Conservation (phyloP, 768 basidiomycete species). For the Suillus bovinus region DNA sequence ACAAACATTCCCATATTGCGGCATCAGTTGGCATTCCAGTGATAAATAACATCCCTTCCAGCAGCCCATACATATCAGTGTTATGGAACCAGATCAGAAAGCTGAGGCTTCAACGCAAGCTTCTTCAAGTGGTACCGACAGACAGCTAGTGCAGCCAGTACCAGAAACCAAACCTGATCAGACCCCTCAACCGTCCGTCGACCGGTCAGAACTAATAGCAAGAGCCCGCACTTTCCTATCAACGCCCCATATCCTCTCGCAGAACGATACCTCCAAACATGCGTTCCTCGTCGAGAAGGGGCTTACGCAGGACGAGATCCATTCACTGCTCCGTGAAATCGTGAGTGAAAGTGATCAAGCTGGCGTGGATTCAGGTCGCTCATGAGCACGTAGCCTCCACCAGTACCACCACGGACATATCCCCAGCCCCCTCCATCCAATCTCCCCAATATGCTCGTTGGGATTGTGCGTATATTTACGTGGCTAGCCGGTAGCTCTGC, state of each 20-base stretch:
- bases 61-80: background rate
- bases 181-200: constrained; percentile 7
- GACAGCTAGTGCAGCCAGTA: background rate
- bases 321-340: constrained; percentile 53
- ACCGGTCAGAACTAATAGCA: constrained; percentile 46
- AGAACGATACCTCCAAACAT: constrained; percentile 57
- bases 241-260: constrained; percentile 63
- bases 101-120: background rate
- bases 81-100: constrained; percentile 1
- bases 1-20: no score
- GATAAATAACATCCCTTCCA: background rate
- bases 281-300: constrained; percentile 73
- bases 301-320: constrained; percentile 59
- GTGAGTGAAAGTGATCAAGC: constrained; percentile 41
- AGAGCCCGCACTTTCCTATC: constrained; percentile 65
- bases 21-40: no score
- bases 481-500: constrained; percentile 72
- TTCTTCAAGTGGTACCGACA: background rate
- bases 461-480: constrained; percentile 54
- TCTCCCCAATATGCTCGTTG: constrained; percentile 65
- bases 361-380: background rate
- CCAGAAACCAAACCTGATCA: background rate
- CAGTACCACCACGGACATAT: constrained; percentile 71
- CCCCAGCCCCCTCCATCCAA: constrained; percentile 70
- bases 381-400: constrained; percentile 39